Evolutionary conservation across 768 basidiomycete species (phyloP), one percentile per base, ranked within the genome.

Genomic region (Trametes maxima): DNA sequence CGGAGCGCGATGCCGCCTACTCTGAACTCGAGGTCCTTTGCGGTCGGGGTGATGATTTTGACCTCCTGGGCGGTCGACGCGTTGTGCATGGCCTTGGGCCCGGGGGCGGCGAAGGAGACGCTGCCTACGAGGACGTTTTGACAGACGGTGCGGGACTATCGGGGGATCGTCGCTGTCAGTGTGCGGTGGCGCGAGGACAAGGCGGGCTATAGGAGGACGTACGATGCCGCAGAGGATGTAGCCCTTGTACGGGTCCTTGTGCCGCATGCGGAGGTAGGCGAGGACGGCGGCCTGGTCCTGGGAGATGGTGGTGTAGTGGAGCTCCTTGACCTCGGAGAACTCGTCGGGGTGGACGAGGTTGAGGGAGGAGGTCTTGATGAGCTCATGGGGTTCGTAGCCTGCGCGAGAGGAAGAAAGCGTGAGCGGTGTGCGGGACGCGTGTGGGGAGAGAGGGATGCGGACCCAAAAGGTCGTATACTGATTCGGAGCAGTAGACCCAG

Each of bases 331-430:
- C 37, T 83, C 80, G 28, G 80, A 72, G 65, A 86, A 86, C 70
- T 93, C 90, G 53, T 92, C 91, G 2, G 90, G 90, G 70, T 93
- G 91, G 28, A 90, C 89, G 62, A 92, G 86, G 55, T 89, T 84
- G 45, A 92, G 77, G 2, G 87, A 89, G 3, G 89, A 82, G 36
- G 76, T 79, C 2, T 88, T 88, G 55, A 89, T 78, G 62, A 92
- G 79, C 67, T 92, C 90, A 53, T 78, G 76, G 8, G 89, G 87
- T 66, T 92, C 90, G 68, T 80, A 92, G 51, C 90, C 90, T 92
- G 68, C 21, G 17, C n/a, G n/a, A n/a, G n/a, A n/a, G 40, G 45
- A 36, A 39, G 13, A 2, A 42, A 33, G 35, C 28, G 25, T 53
- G 56, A 51, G 59, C 19, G 40, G 37, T 3, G 33, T 50, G 22